These are phyloP conservation scores for Acanthamoeba sp. DNA, from an alignment of 208 protist species.

Conservation along the genomic window DNA sequence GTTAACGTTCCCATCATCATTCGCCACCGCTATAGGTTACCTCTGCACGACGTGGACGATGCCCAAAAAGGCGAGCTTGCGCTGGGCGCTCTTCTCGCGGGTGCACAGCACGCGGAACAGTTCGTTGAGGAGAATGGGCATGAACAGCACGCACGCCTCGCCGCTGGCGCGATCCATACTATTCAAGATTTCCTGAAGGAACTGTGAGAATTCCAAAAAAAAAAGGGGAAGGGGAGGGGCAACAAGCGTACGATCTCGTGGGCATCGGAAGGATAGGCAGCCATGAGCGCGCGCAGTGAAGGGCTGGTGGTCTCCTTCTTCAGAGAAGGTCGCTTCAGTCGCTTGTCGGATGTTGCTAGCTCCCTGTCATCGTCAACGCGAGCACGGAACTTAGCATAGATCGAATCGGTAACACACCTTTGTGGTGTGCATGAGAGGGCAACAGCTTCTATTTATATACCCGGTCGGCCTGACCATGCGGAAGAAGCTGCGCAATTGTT, in stretches of 20 bases:
- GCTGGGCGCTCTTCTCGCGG: background rate
- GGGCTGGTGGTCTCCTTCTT: background rate
- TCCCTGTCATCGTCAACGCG: too few species aligned
- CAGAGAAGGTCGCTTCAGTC: background rate
- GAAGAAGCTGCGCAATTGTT: background rate
- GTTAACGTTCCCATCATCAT: too few species aligned
- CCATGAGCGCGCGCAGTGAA: background rate
- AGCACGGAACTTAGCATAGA: too few species aligned
- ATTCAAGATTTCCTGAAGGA: background rate
- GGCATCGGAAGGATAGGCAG: background rate
- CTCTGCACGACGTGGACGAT: constrained; percentile 28
- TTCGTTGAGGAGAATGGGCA: constrained; percentile 51
- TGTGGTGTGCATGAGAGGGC: background rate
- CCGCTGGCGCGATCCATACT: background rate
- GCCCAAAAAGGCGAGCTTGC: constrained; percentile 7
- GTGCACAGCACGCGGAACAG: constrained; percentile 31
- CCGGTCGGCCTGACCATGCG: background rate
- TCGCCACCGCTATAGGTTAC: too few species aligned
- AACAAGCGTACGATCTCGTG: background rate
- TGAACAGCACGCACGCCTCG: constrained; percentile 1
- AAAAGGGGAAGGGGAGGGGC: background rate
- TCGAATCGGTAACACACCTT: background rate
- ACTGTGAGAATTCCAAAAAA: background rate
- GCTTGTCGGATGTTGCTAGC: background rate
- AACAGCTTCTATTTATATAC: background rate